A percentile compares a stretch with the other conserved stretches of the same genome.
These are phyloP conservation scores for Spergularia azorica DNA, from an alignment of 179 eudicot genomes.

Conservation along the genomic window DNA sequence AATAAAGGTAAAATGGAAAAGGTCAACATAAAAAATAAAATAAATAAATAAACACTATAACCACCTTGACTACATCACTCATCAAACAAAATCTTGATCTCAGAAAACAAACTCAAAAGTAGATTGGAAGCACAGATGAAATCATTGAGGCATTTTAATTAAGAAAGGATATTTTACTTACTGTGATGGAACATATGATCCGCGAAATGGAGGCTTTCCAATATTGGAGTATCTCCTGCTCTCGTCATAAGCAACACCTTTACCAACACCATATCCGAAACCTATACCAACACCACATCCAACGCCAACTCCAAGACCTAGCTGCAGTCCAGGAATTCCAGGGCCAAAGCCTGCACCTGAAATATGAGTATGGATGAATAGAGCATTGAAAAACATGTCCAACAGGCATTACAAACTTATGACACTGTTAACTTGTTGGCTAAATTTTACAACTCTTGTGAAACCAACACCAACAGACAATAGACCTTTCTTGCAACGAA, in stretches of 20 bases:
- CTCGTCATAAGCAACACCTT: slow-evolving; percentile 83
- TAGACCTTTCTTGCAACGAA: not conserved
- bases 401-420: not conserved
- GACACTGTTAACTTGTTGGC: not conserved
- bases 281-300: slow-evolving; percentile 96
- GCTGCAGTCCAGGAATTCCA: slow-evolving; percentile 84
- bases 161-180: slow-evolving; percentile 38
- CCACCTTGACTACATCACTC: not conserved
- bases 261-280: slow-evolving; percentile 86
- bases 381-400: not conserved
- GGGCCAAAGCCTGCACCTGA: slow-evolving; percentile 85
- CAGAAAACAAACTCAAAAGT: not conserved
- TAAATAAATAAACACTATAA: no score
- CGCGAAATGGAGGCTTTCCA: slow-evolving; percentile 44
- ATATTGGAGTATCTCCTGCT: slow-evolving; percentile 61
- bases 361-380: slow-evolving; percentile 4
- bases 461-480: not conserved
- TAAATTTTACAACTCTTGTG: no score
- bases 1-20: not conserved
- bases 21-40: not conserved
- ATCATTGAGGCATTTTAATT: not conserved
- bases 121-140: not conserved
- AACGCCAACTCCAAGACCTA: slow-evolving; percentile 84
- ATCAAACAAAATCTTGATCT: no score
- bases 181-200: slow-evolving; percentile 57